phyloP scores from a whole-genome alignment of 441 rosid species.

The Bruguiera hainesii region DNA sequence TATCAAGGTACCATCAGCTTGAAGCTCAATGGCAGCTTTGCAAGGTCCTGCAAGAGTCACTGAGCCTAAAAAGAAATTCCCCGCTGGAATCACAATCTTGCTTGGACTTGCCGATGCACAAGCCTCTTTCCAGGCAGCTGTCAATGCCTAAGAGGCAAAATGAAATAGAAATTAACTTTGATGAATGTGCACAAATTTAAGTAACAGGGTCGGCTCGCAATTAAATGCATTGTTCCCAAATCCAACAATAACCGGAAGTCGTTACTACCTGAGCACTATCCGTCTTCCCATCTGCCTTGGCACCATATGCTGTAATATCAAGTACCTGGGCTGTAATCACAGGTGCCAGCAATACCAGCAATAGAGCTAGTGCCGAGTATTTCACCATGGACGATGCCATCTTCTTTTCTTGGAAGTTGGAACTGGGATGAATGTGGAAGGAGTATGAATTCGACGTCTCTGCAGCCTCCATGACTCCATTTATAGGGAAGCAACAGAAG shows the following conservation, averaged over 20 bases:
- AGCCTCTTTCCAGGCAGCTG: conserved; percentile 46
- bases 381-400: neutral
- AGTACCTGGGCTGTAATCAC: neutral
- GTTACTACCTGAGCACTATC: conserved; percentile 28
- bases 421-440: too few species aligned
- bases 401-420: neutral
- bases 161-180: neutral
- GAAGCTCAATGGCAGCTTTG: conserved; percentile 34
- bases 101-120: conserved; percentile 29
- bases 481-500: too few species aligned
- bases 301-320: conserved; percentile 33
- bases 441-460: too few species aligned
- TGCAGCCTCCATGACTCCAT: too few species aligned
- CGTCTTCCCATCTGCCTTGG: conserved; percentile 28
- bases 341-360: conserved; percentile 10
- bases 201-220: too few species aligned
- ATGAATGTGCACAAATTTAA: neutral
- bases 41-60: conserved; percentile 47
- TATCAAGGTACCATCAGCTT: conserved; percentile 36
- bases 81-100: conserved; percentile 42
- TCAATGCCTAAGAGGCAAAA: conserved; percentile 23
- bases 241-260: neutral
- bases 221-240: too few species aligned
- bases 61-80: conserved; percentile 27
- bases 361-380: neutral